Evolutionary conservation across 306 rosid genomes (phyloP), one percentile per base, ranked within the genome.

Genomic region (Mimosa bimucronata): DNA sequence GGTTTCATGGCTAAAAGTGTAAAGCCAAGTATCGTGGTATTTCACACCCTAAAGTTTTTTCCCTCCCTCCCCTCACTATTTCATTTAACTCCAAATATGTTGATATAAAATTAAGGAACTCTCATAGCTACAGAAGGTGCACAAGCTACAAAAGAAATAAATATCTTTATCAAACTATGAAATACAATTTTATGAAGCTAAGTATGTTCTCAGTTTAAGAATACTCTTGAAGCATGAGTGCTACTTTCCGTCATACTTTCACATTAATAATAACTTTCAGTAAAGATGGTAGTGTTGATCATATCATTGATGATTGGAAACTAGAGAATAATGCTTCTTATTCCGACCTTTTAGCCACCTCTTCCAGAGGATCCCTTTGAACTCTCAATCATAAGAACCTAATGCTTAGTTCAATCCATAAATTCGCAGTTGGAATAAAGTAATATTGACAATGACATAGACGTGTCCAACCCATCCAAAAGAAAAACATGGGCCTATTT

Each of bases 21-120:
- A 9, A 48, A 58, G 58, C 26, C 29, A 58, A 79, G 40, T 58
- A 79, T 13, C 11, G 11, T 64, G 68, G 58, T 26, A 45, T 71
- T 60, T 45, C 41, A 31, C 40, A 6, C 53, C 41, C 73, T 61
- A 19, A 21, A 44, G 21, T 41, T 38, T 71, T 71, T 25, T 30
- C 45, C 28, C 9, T 71, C 77, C 45, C 50, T 71, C 68, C 15
- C 69, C 69, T 64, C 23, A 37, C 69, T 64, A 64, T 30, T 58
- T 64, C 69, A 30, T 64, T 64, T 64, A 28, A 29, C 6, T 64
- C 69, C 41, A 14, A 30, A 14, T 14, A 29, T 30, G 21, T 64
- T 30, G 37, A 28, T 14, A 21, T n/a, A 4, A 55, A 55, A 21
- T 55, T 21, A 55, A n/a, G 28, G 62, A 58, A 58, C 65, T 23